phyloP scores from a whole-genome alignment of 768 basidiomycete species.

The Pilatotrama ljubarskyi region DNA sequence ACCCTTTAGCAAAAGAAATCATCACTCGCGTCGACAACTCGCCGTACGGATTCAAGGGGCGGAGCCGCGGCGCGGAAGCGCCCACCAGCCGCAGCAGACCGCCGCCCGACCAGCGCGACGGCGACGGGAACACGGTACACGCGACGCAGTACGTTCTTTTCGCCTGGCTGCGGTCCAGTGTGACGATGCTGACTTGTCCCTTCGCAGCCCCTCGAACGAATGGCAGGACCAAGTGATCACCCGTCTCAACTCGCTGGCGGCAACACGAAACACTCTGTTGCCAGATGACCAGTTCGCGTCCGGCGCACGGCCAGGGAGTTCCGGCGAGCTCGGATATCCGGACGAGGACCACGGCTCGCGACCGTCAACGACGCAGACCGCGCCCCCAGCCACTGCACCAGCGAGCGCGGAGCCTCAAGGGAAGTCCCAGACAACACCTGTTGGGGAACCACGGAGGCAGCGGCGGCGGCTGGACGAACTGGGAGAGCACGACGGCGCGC shows the following conservation, averaged over 20 bases:
- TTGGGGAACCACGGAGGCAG: constrained; percentile 43
- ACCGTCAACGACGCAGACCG: constrained; percentile 12
- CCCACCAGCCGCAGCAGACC: constrained; percentile 27
- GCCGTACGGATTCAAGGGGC: constrained; percentile 74
- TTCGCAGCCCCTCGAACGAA: constrained; percentile 69
- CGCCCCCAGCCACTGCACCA: neutral
- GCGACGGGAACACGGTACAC: constrained; percentile 29
- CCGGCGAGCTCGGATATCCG: constrained; percentile 2
- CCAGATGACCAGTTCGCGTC: constrained; percentile 21
- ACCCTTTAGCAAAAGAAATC: constrained; percentile 78
- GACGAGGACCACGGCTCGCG: constrained; percentile 8
- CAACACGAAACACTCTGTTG: constrained; percentile 26
- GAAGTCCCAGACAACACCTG: neutral
- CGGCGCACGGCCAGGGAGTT: neutral
- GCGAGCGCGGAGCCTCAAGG: neutral
- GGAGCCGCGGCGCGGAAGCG: constrained; percentile 46
- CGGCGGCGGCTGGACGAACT: constrained; percentile 48
- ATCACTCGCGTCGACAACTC: constrained; percentile 79
- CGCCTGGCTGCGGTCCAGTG: neutral
- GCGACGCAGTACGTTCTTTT: constrained; percentile 59
- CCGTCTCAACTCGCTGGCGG: constrained; percentile 31
- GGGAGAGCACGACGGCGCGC: constrained; percentile 22
- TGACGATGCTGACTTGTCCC: constrained; percentile 9
- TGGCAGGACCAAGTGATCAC: constrained; percentile 73
- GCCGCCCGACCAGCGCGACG: constrained; percentile 24